Evolutionary conservation across 805 yeast species (phyloP), one percentile per base, ranked within the genome.

Genomic region (Ogataea neopini): DNA sequence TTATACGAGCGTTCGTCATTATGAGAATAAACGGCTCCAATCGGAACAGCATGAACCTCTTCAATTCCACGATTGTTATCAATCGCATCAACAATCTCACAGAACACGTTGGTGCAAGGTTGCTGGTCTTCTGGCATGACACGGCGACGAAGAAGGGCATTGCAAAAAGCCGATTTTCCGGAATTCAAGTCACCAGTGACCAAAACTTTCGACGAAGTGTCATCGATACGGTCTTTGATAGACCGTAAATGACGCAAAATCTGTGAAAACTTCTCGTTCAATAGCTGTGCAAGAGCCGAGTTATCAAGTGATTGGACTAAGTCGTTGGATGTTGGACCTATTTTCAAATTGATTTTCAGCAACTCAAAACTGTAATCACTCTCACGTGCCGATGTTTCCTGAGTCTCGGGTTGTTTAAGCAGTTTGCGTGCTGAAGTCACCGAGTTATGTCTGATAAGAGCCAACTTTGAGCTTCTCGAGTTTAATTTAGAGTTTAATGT

Each of bases 181-280:
- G 99, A 86, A 63, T 94, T 94, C 55, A 94, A 76, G 65, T 94
- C 99, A 43, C 99, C 99, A 2, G 99, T 95, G 32, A 94, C 91
- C 51, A 94, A 83, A 1, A 94, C 97, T 59, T 92, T 92, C 2
- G 98, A 91, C 0, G 92, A 79, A 0, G 94, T 88, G 59, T 95
- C 97, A 54, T 86, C 94, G 13, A 94, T 84, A 56, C 99, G 77
- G 42, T 84, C 94, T 53, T 83, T 81, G 51, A 95, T 71, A 14
- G 90, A 80, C 6, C 69, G 58, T 42, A 92, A 69, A 61, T 91
- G 97, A 54, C 79, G 80, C 9, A 79, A 67, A 15, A 85, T 84
- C 50, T 80, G 84, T 10, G 71, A 58, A 17, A 92, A 73, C 59
- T 87, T 87, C 38, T 82, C 82, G 47, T 82, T 86, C 32, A 92